Conservation (phyloP, 2,329 filamentous ascomycete species). For the Ascochyta koolunga region DNA sequence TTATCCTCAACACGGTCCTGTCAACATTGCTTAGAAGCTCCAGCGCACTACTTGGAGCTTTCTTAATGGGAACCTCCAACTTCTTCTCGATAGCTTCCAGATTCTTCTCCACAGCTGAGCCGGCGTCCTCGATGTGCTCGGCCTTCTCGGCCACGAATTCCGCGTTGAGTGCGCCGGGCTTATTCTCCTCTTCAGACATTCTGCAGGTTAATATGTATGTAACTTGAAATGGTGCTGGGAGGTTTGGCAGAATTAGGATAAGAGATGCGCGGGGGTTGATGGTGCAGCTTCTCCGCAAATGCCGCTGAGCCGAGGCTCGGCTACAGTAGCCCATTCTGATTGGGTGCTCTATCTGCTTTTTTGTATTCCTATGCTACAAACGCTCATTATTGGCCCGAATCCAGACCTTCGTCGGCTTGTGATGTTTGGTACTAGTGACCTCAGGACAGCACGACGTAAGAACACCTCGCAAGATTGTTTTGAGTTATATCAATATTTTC, state of each 20-base stretch:
- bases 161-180: slow-evolving; percentile 45
- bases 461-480: no score
- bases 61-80: slow-evolving; percentile 17
- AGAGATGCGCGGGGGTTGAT: slow-evolving; percentile 11
- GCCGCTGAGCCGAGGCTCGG: slow-evolving; percentile 27
- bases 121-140: slow-evolving; percentile 16
- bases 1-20: slow-evolving; percentile 50
- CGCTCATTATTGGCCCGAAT: no score
- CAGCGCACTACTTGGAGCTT: slow-evolving; percentile 32
- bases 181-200: slow-evolving; percentile 47
- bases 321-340: neutral
- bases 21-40: slow-evolving; percentile 46
- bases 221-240: slow-evolving; percentile 19
- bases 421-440: no score
- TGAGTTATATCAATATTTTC: no score
- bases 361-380: no score
- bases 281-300: slow-evolving; percentile 24
- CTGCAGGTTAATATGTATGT: slow-evolving; percentile 10
- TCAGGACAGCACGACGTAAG: no score
- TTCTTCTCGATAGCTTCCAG: slow-evolving; percentile 15
- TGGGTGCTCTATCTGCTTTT: neutral
- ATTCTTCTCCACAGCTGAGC: slow-evolving; percentile 17
- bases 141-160: slow-evolving; percentile 39
- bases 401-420: no score
- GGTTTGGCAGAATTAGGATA: slow-evolving; percentile 22